Base-by-base conservation (phyloP, 768 basidiomycete genomes). In the Gloeopeniophorella convolvens region DNA sequence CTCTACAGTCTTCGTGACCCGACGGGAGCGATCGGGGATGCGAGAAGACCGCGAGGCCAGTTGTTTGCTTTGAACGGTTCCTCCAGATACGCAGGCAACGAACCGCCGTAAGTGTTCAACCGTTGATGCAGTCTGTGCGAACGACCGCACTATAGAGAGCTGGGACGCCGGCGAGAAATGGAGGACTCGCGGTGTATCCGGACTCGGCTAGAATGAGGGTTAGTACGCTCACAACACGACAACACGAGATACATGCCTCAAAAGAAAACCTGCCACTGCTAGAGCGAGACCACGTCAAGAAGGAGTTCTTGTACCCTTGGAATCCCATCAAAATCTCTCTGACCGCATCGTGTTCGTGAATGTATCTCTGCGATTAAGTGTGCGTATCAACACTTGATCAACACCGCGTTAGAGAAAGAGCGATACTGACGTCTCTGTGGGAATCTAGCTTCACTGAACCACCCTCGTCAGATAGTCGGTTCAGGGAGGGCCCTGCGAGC, bases 321-420 rank as follows among this genome's bases (percentile, higher is more conserved):
- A 90, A 66, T 26, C 77, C 78, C 64, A 88, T 83, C 11, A 90
- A 69, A 3, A 89, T 70, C 59, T 92, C 89, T 3, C 89, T 76
- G 5, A 89, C 82, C 32, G 83, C 80, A 56, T 89, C 82, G 42
- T 80, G 74, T 65, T 91, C 89, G 44, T 79, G 64, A 21, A 90
- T 85, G 54, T 83, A 83, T 63, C 64, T 77, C 85, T 89, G 58
- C 11, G 20, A 2, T 32, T 33, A 21, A 39, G 21, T 24, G 26
- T 45, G 34, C 20, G 26, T 31, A 32, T 69, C 64, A 43, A 72
- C 69, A 33, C 16, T 32, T 10, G 23, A 8, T 15, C 16, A n/a
- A n/a, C n/a, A n/a, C n/a, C n/a, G n/a, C n/a, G n/a, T n/a, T n/a
- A n/a, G n/a, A 10, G 18, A 34, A 18, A 31, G 20, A 20, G 10